Base-by-base conservation (phyloP, 495 filamentous ascomycete genomes). In the Podospora pseudoanserina region DNA sequence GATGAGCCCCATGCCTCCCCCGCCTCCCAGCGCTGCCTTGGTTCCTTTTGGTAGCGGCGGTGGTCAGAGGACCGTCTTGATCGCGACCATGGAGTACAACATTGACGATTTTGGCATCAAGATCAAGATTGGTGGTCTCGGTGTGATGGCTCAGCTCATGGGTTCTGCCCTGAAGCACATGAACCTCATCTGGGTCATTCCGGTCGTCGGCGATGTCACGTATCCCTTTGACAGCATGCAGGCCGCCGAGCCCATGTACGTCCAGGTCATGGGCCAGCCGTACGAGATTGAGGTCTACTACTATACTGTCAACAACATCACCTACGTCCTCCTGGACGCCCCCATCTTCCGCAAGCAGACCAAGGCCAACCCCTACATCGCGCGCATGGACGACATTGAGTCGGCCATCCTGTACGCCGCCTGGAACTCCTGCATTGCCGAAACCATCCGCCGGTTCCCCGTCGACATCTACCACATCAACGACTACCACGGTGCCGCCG, bases 391-490 rank as follows among this genome's bases (percentile, higher is more conserved):
- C 73, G 89, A 92, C 72, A 81, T 92, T 64, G 87, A 90, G 64
- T 86, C 83, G 68, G 89, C 89, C 23, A 87, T 92, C 54, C 88
- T 90, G 76, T 92, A 92, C 73, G 89, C 88, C 0, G 88, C 89
- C 0, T 92, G 89, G 89, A 92, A 92, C 68, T 84, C 85, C 68
- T 91, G 89, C 68, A 90, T 91, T 70, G 87, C 89, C 1, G 80
- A 88, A 64, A 76, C 88, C 0, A 84, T 91, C 65, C 83, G 75
- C 39, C 81, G 85, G 23, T 88, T 86, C 73, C 85, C 88, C 0
- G 81, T 91, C 58, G 89, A 92, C 71, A 73, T 93, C 23, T 93
- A 93, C 73, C 90, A 93, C 74, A 89, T 92, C 73, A 93, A 93
- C 76, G 90, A 93, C 74, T 93, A 92, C 74, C 90, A 93, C 68